Base-by-base conservation (phyloP, 371 early-diverging fungal species). In the Mucor racemosus region DNA sequence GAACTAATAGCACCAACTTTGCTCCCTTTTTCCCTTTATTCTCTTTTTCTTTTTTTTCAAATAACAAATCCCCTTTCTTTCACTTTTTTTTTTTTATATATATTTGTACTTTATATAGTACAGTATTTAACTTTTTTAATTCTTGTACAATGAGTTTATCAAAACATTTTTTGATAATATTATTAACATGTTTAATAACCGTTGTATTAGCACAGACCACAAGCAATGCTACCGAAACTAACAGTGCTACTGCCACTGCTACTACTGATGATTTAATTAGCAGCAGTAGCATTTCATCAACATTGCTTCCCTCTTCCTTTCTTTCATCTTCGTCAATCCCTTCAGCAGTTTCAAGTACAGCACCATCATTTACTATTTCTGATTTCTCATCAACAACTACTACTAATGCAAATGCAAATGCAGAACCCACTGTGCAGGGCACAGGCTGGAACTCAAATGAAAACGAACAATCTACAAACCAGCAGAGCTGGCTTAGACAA, bases 401-500 rank as follows among this genome's bases (percentile, higher is more conserved):
- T 35, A 39, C 42, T 39, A 58, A 35, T 44, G 40, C 44, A 36
- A 5, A 40, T 63, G 61, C 72, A 17, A 10, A 40, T 63, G 61
- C 72, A 17, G 11, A 58, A 36, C 68, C 72, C 15, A 60, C 73
- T 4, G 68, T 68, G 65, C 68, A 72, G 68, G 44, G 62, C 66
- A 65, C 73, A 65, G 73, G 66, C 10, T 72, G 62, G 62, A 40
- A 68, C 59, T 53, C 58, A 53, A 62, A 40, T 31, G 73, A 55
- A 34, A 68, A 72, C 38, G 17, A 62, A 31, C 19, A 62, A 35
- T 9, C 35, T 31, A 9, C 26, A n/a, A 26, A 62, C 44, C 38
- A 65, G 17, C 48, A 74, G 58, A 74, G 70, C 71, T 74, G 74
- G 74, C 62, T 74, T 17, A 67, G 65, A 64, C 36, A 66, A 56